phyloP scores from a whole-genome alignment of 169 alveolate species.

The Cryptosporidium ubiquitum region DNA sequence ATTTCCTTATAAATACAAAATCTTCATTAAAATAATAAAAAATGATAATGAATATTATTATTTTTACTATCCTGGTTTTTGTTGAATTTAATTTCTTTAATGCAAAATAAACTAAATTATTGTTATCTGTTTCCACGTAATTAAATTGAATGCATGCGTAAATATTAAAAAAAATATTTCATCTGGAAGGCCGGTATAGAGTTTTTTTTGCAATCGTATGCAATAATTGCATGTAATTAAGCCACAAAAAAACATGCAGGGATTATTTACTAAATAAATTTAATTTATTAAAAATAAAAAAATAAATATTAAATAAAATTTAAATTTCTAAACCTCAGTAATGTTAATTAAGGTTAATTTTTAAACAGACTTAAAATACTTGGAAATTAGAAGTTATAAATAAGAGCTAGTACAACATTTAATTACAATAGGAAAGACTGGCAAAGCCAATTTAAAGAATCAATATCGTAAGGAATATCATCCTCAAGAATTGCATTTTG shows the following conservation, averaged over 20 bases:
- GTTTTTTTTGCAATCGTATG: neutral
- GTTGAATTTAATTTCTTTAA: neutral
- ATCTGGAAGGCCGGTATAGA: neutral
- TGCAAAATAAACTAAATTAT: neutral
- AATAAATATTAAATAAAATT: too few species aligned
- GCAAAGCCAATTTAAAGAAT: conserved; percentile 66
- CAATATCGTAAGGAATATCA: conserved; percentile 53
- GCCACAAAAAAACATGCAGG: neutral
- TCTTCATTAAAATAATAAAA: too few species aligned
- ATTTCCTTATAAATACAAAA: too few species aligned
- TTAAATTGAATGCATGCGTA: neutral
- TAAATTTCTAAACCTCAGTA: too few species aligned
- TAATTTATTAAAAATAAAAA: too few species aligned
- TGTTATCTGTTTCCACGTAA: conserved; percentile 1
- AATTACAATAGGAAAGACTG: conserved; percentile 42
- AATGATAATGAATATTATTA: too few species aligned
- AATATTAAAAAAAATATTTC: neutral
- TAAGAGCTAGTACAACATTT: neutral
- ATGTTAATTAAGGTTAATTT: too few species aligned
- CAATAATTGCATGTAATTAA: neutral
- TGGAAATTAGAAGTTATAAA: neutral
- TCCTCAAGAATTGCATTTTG: conserved; percentile 23
- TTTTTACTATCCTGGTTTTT: too few species aligned
- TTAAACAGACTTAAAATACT: neutral
- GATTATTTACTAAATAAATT: too few species aligned